A percentile compares a stretch with the other conserved stretches of the same genome.
These are phyloP conservation scores for Candida golubevii DNA, from an alignment of 805 yeast species.

Conservation along the genomic window DNA sequence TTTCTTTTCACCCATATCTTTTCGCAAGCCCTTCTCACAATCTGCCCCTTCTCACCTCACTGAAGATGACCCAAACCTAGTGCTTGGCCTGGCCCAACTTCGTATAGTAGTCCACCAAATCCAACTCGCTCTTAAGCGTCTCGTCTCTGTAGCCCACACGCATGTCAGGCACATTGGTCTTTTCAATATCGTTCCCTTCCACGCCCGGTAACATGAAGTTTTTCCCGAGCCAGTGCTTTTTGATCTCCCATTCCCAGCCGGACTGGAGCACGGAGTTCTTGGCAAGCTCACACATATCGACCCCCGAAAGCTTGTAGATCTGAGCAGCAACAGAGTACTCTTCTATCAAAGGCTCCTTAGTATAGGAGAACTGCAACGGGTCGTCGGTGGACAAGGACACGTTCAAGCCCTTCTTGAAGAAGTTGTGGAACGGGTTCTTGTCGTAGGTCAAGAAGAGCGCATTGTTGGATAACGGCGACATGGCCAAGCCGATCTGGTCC, in stretches of 20 bases:
- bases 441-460: conserved; percentile 94
- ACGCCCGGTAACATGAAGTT: conserved; percentile 54
- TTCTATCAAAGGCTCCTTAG: conserved; percentile 95
- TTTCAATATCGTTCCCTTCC: conserved; percentile 85
- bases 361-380: conserved; percentile 94
- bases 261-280: conserved; percentile 87
- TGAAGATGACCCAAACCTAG: neutral
- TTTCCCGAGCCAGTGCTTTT: conserved; percentile 89
- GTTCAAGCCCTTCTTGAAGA: conserved; percentile 89
- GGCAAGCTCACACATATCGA: conserved; percentile 97
- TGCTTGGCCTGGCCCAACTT: conserved; percentile 12
- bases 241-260: conserved; percentile 86
- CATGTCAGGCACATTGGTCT: conserved; percentile 91
- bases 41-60: too few species aligned
- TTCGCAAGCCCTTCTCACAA: too few species aligned
- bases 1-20: too few species aligned
- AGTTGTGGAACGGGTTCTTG: conserved; percentile 90
- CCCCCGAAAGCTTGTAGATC: conserved; percentile 88
- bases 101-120: conserved; percentile 59
- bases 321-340: conserved; percentile 98
- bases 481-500: conserved; percentile 95
- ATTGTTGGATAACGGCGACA: conserved; percentile 97
- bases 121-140: conserved; percentile 67
- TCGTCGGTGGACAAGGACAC: conserved; percentile 96
- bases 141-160: conserved; percentile 82